Base-by-base conservation (phyloP, 805 yeast genomes). In the Metschnikowia orientalis region DNA sequence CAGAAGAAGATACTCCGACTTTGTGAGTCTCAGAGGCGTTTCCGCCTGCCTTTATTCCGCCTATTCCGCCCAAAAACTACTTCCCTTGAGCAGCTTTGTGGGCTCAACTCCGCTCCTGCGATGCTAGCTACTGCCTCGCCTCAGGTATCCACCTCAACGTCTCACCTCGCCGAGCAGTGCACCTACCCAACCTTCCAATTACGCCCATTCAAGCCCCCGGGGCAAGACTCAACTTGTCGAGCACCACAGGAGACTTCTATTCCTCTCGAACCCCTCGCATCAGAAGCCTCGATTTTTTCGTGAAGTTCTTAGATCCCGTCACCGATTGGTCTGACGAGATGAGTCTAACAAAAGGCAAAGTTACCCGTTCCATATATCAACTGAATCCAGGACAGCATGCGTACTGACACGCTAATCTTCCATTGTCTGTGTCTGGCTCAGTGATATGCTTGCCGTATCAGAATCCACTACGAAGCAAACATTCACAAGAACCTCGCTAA, bases 1-100 rank as follows among this genome's bases (percentile, higher is more conserved):
- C 4, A 76, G 89, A 29, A 67, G 98, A 48, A 69, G 97, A 27
- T 92, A 92, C 55, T 82, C 95, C 20, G 98, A 92, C 54, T 92
- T 92, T 54, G 96, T 86, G 50, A 76, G 84, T 30, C 67, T 92
- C 27, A 68, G 96, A 40, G 80, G 75, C 24, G 71, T 82, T 4
- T 64, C 97, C 98, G 3, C 77, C 92, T 3, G 54, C 79, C 4
- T 73, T 92, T 3, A 76, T 92, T 4, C 98, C 98, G 5, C 97
- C 97, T 1, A 90, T 92, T 7, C 98, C 98, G 0, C 67, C 69
- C 1, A 67, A 67, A 38, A 64, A 66, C 40, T 66, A 64, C 44
- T 44, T 61, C 25, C 57, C 62, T 45, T 64, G 26, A 61, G 60
- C 33, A 67, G 66, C 2, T 41, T 62, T 7, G 64, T 59, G 2